Percentiles rank a stretch among this genome's conserved stretches.
Conservation (phyloP, 352 stramenopile genomes). For the Globisporangium radiosum region DNA sequence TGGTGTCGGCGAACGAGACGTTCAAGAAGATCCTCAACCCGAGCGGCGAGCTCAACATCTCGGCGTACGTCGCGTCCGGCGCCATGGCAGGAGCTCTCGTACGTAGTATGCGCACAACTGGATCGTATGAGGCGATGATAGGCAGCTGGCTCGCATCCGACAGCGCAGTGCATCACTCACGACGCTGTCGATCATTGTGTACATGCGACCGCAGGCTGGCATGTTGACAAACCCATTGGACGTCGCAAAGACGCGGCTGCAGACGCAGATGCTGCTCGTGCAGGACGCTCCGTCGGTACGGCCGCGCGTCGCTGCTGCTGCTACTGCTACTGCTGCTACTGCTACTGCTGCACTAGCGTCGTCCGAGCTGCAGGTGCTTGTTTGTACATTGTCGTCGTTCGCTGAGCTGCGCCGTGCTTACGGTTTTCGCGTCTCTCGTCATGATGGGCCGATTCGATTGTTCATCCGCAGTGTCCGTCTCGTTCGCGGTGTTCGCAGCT, state of each 20-base stretch:
- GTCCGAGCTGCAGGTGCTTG: conserved; percentile 27
- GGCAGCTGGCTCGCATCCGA: background rate
- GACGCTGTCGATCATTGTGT: background rate
- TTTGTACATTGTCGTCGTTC: background rate
- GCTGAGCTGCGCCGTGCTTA: background rate
- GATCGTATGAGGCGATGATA: background rate
- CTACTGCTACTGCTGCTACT: conserved; percentile 24
- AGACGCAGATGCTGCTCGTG: conserved; percentile 88
- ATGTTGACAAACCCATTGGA: conserved; percentile 96
- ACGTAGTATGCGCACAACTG: conserved; percentile 10
- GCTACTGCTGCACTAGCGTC: conserved; percentile 20
- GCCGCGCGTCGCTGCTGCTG: conserved; percentile 13
- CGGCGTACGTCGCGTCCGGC: conserved; percentile 90
- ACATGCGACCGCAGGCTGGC: conserved; percentile 32
- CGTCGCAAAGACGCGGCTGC: conserved; percentile 97
- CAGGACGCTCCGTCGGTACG: conserved; percentile 57
- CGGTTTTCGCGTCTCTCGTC: background rate
- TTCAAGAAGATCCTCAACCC: conserved; percentile 94
- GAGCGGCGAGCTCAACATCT: conserved; percentile 78
- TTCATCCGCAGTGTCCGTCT: conserved; percentile 64
- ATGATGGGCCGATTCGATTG: conserved; percentile 10
- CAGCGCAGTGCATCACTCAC: background rate
- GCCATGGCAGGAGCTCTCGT: conserved; percentile 92
- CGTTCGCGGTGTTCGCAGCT: conserved; percentile 68
- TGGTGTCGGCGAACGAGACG: conserved; percentile 97